phyloP scores from a whole-genome alignment of 768 basidiomycete species.

The Candolleomyces eurysporus region DNA sequence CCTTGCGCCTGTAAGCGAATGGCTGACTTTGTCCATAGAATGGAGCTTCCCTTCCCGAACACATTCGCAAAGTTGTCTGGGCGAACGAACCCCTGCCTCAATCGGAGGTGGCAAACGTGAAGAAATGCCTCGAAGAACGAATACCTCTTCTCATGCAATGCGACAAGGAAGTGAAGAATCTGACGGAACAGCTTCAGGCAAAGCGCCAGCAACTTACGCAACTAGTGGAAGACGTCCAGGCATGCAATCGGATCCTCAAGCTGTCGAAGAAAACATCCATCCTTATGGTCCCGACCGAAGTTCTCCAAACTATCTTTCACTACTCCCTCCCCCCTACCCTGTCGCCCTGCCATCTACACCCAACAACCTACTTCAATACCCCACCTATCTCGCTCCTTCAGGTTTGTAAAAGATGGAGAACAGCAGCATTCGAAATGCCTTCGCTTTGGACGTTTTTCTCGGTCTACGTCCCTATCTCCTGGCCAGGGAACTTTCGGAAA shows the following conservation, averaged over 20 bases:
- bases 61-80: too few relatives aligned
- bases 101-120: too few relatives aligned
- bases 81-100: too few relatives aligned
- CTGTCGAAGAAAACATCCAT: background rate
- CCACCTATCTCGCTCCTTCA: background rate
- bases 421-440: background rate
- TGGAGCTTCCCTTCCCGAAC: too few relatives aligned
- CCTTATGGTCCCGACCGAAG: background rate
- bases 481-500: background rate
- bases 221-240: background rate
- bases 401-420: constrained; percentile 4
- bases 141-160: too few relatives aligned
- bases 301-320: background rate
- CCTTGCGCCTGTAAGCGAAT: too few relatives aligned
- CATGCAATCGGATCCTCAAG: background rate
- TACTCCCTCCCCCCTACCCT: background rate
- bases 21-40: too few relatives aligned
- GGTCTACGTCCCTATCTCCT: background rate
- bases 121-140: too few relatives aligned
- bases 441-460: constrained; percentile 4
- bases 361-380: background rate
- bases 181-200: background rate
- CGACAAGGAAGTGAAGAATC: too few relatives aligned
- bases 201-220: background rate
- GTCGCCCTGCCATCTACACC: background rate